Evolutionary conservation across 1,284 basidiomycete species (phyloP), one percentile per base, ranked within the genome.

Genomic region (Ceratobasidium sp.): DNA sequence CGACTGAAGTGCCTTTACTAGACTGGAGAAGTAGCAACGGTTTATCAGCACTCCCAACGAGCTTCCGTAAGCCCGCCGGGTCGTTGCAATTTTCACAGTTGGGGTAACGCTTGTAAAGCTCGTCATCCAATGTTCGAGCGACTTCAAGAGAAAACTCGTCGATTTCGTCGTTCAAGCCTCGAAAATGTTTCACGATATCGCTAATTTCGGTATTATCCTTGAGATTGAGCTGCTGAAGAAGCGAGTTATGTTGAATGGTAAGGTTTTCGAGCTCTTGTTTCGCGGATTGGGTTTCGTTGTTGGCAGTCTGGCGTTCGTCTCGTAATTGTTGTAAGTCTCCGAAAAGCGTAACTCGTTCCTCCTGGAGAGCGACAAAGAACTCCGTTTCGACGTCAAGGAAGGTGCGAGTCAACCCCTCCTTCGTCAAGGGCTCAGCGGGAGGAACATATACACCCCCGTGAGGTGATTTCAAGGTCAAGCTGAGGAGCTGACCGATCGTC

Each of bases 151-250:
- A 65, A 13, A 65, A 10, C 42, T 38, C 26, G 38, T 65, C 64
- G 42, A 65, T 65, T 9, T 65, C 44, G 33, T 46, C 42, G n/a
- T 65, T 65, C 12, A 65, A 17, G 13, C 44, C 7, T 10, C 44
- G 17, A 28, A 65, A 65, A 6, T 65, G n/a, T 5, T 46, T 20
- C 3, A 46, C 42, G 7, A 65, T 44, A 5, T 48, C 42, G 64
- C 64, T 65, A 26, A 65, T n/a, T 48, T 65, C 64, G 42, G 40
- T 65, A n/a, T 65, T 65, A n/a, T 65, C 64, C 15, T n/a, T 40
- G 6, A 65, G 44, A 9, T 48, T 65, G 5, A 65, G 20, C 9
- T 42, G 33, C 0, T 44, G 42, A 4, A 65, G 26, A 6, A 65
- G 64, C 13, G 38, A 10, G 9, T 65, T 48, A 17, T 48, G 44